A percentile compares a stretch with the other conserved stretches of the same genome.
phyloP scores from a whole-genome alignment of 805 yeast species.

The Starmerella powellii region DNA sequence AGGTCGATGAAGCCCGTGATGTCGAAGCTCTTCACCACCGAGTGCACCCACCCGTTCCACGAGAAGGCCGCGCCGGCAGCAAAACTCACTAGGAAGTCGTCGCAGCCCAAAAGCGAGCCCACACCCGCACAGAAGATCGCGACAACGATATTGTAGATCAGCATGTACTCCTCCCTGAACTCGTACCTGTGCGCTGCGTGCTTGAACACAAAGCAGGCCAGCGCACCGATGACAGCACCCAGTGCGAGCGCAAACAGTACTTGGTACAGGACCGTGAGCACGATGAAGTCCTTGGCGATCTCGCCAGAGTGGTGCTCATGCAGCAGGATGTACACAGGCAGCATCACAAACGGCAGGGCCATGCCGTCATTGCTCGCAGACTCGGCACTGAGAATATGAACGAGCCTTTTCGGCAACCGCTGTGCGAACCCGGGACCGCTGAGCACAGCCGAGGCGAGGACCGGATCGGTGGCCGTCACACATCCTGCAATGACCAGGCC shows the following conservation, averaged over 20 bases:
- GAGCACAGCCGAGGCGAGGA: slow-evolving; percentile 38
- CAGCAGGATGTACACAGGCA: slow-evolving; percentile 43
- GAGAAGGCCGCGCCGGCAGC: slow-evolving; percentile 64
- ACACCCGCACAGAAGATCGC: slow-evolving; percentile 48
- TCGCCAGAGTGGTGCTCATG: slow-evolving; percentile 36
- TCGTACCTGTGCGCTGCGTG: slow-evolving; percentile 29
- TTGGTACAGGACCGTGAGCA: slow-evolving; percentile 49
- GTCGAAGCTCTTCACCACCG: slow-evolving; percentile 47
- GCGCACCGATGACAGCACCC: slow-evolving; percentile 45
- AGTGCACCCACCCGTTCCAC: slow-evolving; percentile 60
- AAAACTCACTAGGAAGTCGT: slow-evolving; percentile 59
- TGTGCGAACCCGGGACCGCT: slow-evolving; percentile 65
- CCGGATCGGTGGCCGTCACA: slow-evolving; percentile 70
- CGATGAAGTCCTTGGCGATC: slow-evolving; percentile 53
- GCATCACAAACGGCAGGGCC: slow-evolving; percentile 48
- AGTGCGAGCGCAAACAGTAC: slow-evolving; percentile 35
- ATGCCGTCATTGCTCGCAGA: slow-evolving; percentile 65
- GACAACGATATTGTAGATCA: slow-evolving; percentile 41
- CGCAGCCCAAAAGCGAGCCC: slow-evolving; percentile 56
- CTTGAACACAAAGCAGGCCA: slow-evolving; percentile 40
- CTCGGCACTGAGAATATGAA: slow-evolving; percentile 54
- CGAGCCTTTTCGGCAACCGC: slow-evolving; percentile 45
- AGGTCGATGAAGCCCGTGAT: slow-evolving; percentile 56
- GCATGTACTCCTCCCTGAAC: slow-evolving; percentile 28
- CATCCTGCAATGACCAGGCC: slow-evolving; percentile 55